phyloP scores from a whole-genome alignment of 495 filamentous ascomycete genomes.

The Xylaria castorea region DNA sequence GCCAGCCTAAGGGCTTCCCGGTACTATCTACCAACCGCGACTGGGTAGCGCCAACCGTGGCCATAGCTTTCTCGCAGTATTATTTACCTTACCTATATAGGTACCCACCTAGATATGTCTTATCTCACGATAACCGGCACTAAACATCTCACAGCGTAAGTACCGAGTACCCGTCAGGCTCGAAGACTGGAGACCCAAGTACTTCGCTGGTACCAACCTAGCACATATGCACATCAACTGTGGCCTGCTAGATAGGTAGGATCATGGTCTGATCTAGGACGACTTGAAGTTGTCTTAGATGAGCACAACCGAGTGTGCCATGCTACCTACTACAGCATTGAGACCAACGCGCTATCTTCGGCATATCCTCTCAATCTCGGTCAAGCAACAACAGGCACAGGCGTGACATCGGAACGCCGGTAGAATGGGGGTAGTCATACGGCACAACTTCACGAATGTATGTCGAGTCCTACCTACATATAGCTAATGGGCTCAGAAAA shows the following conservation, averaged over 20 bases:
- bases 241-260: background rate
- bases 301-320: background rate
- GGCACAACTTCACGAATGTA: background rate
- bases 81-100: too few species aligned
- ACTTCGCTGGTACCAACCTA: background rate
- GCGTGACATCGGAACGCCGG: background rate
- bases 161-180: background rate
- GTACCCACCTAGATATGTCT: background rate
- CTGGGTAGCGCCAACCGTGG: background rate
- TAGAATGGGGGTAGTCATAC: background rate
- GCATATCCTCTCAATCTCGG: slow-evolving; percentile 4
- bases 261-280: slow-evolving; percentile 8
- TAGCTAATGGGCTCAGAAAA: too few species aligned
- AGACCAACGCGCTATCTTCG: slow-evolving; percentile 10
- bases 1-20: slow-evolving; percentile 17
- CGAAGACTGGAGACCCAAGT: background rate
- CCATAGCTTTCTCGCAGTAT: background rate
- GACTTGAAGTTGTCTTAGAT: slow-evolving; percentile 1
- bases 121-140: background rate
- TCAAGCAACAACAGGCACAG: slow-evolving; percentile 10
- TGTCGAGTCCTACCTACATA: background rate
- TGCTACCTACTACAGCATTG: slow-evolving; percentile 9
- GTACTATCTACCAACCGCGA: background rate
- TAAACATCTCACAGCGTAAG: background rate
- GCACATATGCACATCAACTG: background rate